Base-by-base conservation (phyloP, 2,329 filamentous ascomycete genomes). In the Ophiostoma ulmi region DNA sequence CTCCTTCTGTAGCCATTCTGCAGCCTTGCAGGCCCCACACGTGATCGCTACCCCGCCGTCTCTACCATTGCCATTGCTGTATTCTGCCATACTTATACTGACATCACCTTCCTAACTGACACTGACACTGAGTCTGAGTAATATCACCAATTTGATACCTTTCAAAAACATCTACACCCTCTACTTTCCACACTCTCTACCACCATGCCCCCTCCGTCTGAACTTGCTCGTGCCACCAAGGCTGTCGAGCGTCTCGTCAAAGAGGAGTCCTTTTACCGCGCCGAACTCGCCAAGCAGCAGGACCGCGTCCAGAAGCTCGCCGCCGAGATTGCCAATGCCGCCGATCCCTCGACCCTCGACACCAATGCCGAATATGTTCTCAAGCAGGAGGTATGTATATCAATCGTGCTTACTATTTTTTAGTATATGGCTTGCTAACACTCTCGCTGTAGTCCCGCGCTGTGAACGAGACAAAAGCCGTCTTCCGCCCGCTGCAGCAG, bases 191-290 rank as follows among this genome's bases (percentile, higher is more conserved):
- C 10, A 20, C 38, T 55, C 58, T 10, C 35, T n/a, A 41, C 38
- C 64, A 68, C 39, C 36, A 97, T 97, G 93, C 86, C 92, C 3
- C 85, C 92, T 41, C 91, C 91, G 64, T 89, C 90, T 0, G 86
- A 89, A 75, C 88, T 97, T 78, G 81, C 87, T 76, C 95, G 97
- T 78, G 89, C 91, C 64, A 95, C 92, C 35, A 87, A 90, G 73
- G 88, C 92, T 26, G 88, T 98, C 75, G 84, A 87, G 76, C 92
- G 95, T 72, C 87, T 98, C 67, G 87, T 97, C 75, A 97, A 97
- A 80, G 95, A 99, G 80, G 92, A 97, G 80, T 84, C 86, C 55
- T 94, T 90, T 76, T 98, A 99, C 82, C 91, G 94, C 83, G 91
- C 91, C 78, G 95, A 99, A 80, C 86, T 94, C 26, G 83, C 86